phyloP scores from a whole-genome alignment of 768 basidiomycete genomes.

The Pleurotus tuoliensis region DNA sequence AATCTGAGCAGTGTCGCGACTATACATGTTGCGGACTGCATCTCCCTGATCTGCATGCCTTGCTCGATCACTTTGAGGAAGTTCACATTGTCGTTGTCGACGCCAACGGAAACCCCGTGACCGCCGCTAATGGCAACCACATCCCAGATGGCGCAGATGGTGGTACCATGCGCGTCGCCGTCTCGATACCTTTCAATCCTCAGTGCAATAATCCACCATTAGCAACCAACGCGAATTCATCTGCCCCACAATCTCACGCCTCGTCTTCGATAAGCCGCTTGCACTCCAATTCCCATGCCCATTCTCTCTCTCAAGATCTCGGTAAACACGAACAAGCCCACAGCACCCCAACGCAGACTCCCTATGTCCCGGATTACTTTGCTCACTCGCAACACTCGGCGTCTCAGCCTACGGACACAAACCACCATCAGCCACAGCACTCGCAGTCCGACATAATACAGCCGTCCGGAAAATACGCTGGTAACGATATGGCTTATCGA shows the following conservation, averaged over 20 bases:
- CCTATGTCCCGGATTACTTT: slow-evolving; percentile 8
- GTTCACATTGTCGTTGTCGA: slow-evolving; percentile 77
- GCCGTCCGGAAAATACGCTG: neutral
- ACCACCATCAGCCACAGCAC: slow-evolving; percentile 20
- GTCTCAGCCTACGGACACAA: slow-evolving; percentile 15
- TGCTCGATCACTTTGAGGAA: slow-evolving; percentile 91
- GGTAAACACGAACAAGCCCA: slow-evolving; percentile 5
- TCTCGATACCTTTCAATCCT: slow-evolving; percentile 46
- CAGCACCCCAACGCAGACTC: neutral
- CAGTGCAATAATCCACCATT: slow-evolving; percentile 22
- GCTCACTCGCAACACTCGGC: slow-evolving; percentile 6
- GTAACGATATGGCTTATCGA: slow-evolving; percentile 5
- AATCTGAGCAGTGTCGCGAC: slow-evolving; percentile 62
- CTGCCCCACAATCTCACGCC: slow-evolving; percentile 3
- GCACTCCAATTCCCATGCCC: slow-evolving; percentile 15
- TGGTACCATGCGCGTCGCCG: slow-evolving; percentile 23
- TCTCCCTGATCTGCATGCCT: slow-evolving; percentile 49
- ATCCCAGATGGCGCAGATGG: neutral
- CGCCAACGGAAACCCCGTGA: slow-evolving; percentile 34
- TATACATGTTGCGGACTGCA: slow-evolving; percentile 88
- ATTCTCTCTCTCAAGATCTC: slow-evolving; percentile 20
- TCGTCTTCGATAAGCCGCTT: neutral
- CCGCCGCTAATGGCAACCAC: slow-evolving; percentile 18
- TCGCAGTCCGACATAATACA: slow-evolving; percentile 19
- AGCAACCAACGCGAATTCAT: slow-evolving; percentile 25